Base-by-base conservation (phyloP, 768 basidiomycete genomes). In the Lactarius pseudohatsudake region DNA sequence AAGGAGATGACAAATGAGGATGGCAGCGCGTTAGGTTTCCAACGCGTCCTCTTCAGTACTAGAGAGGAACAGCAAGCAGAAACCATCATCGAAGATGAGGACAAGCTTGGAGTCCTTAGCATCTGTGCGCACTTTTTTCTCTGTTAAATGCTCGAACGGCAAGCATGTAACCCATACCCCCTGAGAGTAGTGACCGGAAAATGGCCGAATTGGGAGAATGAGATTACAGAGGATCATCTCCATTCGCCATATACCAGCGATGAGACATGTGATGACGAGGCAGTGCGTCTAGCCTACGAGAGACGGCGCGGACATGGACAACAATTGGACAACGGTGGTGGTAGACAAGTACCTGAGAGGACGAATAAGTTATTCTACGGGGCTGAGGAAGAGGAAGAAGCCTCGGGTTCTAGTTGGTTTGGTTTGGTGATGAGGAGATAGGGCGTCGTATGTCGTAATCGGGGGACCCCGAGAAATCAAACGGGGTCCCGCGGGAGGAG, bases 41-140 rank as follows among this genome's bases (percentile, higher is more conserved):
- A 76, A 67, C 71, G 70, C 69, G 55, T 67, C 50, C 71, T 72
- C 58, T 75, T 77, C 70, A 74, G 74, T 67, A 53, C 50, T n/a
- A 72, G 72, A 64, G 64, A 72, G 59, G 76, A 76, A 36, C 72
- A 78, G 56, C 77, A 79, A 61, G 76, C 81, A 59, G 76, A 76
- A 66, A 75, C 75, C 34, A 72, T 74, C n/a, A 79, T 81, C 67
- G 70, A 73, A 55, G 70, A 74, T 28, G 83, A 84, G 67, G 84
- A 85, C 74, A 84, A 83, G 75, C 70, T 83, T 67, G 84, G 84
- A 34, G 75, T 83, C 30, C 73, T 85, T 63, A 76, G 79, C 59
- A 71, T 83, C 41, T 74, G 83, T 82, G 72, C 77, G 59, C 55
- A 64, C 61, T 55, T 32, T 57, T 57, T 15, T n/a, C 32, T 59